Evolutionary conservation across 2,329 filamentous ascomycete genomes (phyloP).

Genomic region (Scedosporium dehoogii): DNA sequence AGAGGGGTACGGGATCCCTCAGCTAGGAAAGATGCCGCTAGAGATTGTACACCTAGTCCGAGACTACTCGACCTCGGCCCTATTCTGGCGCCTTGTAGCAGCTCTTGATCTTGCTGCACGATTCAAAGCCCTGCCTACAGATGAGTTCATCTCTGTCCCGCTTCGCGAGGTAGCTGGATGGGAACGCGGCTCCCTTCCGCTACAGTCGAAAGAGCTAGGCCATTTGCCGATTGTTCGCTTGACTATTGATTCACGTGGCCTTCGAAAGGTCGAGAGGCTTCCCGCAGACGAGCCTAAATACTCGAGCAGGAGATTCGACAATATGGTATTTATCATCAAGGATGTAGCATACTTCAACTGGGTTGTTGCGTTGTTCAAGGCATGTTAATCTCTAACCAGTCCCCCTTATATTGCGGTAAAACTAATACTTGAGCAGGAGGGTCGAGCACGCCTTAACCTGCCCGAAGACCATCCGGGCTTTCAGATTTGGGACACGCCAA

Average conservation of each 20-base stretch:
- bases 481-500: background rate
- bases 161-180: background rate
- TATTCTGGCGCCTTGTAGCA: background rate
- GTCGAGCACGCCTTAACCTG: background rate
- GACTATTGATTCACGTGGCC: background rate
- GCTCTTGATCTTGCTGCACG: background rate
- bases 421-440: background rate
- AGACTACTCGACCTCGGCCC: background rate
- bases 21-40: background rate
- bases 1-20: background rate
- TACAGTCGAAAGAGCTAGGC: background rate
- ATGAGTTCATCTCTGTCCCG: background rate
- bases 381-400: background rate
- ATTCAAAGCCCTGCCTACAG: background rate
- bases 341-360: background rate
- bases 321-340: background rate
- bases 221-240: background rate
- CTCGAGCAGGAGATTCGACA: background rate
- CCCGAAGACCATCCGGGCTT: background rate
- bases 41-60: background rate
- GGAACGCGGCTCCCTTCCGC: background rate
- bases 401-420: background rate
- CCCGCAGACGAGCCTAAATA: background rate
- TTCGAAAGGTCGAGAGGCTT: background rate
- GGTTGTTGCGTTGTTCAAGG: background rate